These are phyloP conservation scores for Rhizodiscina lignyota DNA, from an alignment of 495 filamentous ascomycete species.

Conservation along the genomic window DNA sequence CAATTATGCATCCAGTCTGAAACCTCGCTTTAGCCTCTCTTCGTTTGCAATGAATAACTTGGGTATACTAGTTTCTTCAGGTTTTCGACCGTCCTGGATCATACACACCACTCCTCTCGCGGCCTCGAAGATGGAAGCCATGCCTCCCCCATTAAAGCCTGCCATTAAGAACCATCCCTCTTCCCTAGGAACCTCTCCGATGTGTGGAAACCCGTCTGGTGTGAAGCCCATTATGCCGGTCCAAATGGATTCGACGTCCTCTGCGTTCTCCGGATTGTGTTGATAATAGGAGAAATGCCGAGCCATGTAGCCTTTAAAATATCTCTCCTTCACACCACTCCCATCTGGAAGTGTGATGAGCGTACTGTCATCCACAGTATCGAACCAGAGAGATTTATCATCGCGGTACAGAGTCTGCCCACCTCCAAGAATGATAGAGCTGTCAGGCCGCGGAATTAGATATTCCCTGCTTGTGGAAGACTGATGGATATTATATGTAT, in stretches of 20 bases:
- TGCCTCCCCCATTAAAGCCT: slow-evolving; percentile 21
- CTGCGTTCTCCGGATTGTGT: no score
- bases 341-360: slow-evolving; percentile 54
- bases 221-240: slow-evolving; percentile 72
- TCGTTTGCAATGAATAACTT: no score
- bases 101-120: no score
- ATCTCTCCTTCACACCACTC: slow-evolving; percentile 24
- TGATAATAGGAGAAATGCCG: no score
- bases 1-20: no score
- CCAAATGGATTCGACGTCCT: no score
- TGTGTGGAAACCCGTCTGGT: slow-evolving; percentile 52
- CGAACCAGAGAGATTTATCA: slow-evolving; percentile 64
- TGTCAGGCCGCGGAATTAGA: slow-evolving; percentile 26
- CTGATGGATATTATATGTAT: slow-evolving; percentile 61
- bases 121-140: no score
- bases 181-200: slow-evolving; percentile 33
- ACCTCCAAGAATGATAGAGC: slow-evolving; percentile 43
- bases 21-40: no score
- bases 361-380: slow-evolving; percentile 21
- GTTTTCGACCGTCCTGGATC: no score
- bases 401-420: slow-evolving; percentile 22
- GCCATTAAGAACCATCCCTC: slow-evolving; percentile 17
- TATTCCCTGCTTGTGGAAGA: slow-evolving; percentile 31
- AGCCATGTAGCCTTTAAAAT: slow-evolving; percentile 35
- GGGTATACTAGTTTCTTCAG: no score